A percentile compares a stretch with the other conserved stretches of the same genome.
Conservation (phyloP, 108 stramenopile genomes). For the Skeletonema costatum region DNA sequence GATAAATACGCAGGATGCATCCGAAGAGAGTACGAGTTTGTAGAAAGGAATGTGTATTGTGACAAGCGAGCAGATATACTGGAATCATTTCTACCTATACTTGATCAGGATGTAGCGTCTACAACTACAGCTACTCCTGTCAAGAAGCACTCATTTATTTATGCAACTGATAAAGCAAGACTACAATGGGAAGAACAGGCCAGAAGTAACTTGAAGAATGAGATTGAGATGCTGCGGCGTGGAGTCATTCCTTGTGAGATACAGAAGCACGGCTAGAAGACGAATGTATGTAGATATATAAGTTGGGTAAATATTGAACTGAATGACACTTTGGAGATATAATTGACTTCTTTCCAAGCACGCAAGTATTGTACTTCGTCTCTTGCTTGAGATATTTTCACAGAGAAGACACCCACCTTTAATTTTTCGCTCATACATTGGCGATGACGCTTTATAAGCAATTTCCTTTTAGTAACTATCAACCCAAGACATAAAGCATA, state of each 20-base stretch:
- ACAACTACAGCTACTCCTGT: conserved; percentile 12
- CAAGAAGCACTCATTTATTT: conserved; percentile 53
- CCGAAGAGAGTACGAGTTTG: conserved; percentile 73
- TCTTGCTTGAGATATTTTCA: too few species aligned
- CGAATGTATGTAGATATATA: too few species aligned
- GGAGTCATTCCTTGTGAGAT: conserved; percentile 62
- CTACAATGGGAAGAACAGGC: conserved; percentile 60
- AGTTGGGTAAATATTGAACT: too few species aligned
- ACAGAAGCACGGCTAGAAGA: neutral
- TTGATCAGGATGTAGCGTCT: neutral
- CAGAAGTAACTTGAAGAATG: conserved; percentile 54
- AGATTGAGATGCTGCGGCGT: conserved; percentile 59
- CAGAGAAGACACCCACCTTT: too few species aligned
- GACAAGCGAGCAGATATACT: conserved; percentile 72
- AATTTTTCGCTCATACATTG: too few species aligned
- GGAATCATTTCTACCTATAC: conserved; percentile 51
- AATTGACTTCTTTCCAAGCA: too few species aligned
- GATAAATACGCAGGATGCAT: conserved; percentile 69
- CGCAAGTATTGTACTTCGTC: too few species aligned
- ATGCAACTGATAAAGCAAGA: conserved; percentile 51
- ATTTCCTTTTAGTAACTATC: too few species aligned
- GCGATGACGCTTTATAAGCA: too few species aligned
- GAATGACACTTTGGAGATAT: too few species aligned
- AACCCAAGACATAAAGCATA: too few species aligned
- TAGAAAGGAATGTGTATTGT: conserved; percentile 67